Evolutionary conservation across 805 yeast species (phyloP).

Genomic region (Hemisphaericaspora nanyangensis): DNA sequence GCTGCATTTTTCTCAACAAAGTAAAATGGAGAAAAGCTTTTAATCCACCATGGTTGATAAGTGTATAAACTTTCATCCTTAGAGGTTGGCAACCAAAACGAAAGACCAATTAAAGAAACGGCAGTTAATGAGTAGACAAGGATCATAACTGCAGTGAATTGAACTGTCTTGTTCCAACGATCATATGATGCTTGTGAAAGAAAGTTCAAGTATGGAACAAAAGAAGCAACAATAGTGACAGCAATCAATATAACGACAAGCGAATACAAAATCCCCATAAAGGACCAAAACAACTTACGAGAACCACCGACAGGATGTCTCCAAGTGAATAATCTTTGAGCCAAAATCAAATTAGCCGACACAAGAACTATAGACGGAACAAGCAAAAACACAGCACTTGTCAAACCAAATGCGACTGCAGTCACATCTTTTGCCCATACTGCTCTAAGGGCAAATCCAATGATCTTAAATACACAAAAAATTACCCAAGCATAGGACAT

Average conservation of each 20-base stretch:
- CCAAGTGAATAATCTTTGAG: conserved; percentile 74
- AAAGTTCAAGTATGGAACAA: conserved; percentile 58
- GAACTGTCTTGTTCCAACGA: conserved; percentile 23
- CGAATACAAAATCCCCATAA: conserved; percentile 47
- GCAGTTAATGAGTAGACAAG: conserved; percentile 51
- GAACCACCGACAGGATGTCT: conserved; percentile 70
- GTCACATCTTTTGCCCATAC: conserved; percentile 53
- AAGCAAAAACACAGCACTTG: conserved; percentile 52
- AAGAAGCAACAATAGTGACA: conserved; percentile 63
- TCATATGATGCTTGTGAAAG: conserved; percentile 29
- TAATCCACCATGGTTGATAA: conserved; percentile 79
- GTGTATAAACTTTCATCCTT: conserved; percentile 49
- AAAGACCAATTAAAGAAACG: conserved; percentile 42
- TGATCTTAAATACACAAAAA: conserved; percentile 46
- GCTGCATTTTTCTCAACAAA: conserved; percentile 56
- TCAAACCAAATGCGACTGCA: conserved; percentile 46
- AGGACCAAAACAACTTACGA: conserved; percentile 42
- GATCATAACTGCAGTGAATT: conserved; percentile 27
- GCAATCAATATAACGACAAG: conserved; percentile 53
- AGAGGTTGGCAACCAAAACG: conserved; percentile 54
- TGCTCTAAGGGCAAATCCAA: conserved; percentile 59
- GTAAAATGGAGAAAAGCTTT: conserved; percentile 55
- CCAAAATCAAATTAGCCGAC: conserved; percentile 57
- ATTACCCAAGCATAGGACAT: conserved; percentile 48
- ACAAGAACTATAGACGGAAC: conserved; percentile 55